Percentiles rank a stretch among this genome's conserved stretches.
phyloP scores from a whole-genome alignment of 148 eudicot genomes.

The Arctostaphylos glauca region DNA sequence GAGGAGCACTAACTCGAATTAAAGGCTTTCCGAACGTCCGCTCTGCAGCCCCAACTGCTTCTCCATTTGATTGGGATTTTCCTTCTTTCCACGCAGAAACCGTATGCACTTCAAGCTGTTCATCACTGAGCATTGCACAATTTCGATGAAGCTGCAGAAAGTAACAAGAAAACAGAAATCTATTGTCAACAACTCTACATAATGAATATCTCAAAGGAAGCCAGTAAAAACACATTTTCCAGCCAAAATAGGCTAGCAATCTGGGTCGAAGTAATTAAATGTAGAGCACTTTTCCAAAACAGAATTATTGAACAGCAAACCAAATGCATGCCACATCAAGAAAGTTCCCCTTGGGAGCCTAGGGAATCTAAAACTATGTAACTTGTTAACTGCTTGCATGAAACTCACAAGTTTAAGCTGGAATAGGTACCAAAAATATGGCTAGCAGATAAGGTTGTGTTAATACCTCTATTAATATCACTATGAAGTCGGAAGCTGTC shows the following conservation, averaged over 20 bases:
- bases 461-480: constrained; percentile 37
- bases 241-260: not conserved
- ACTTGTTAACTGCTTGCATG: not conserved
- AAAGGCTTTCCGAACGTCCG: constrained; percentile 27
- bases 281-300: not conserved
- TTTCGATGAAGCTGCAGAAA: constrained; percentile 40
- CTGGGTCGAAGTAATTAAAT: not conserved
- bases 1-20: constrained; percentile 28
- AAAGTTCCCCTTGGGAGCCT: not conserved
- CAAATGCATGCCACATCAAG: not conserved
- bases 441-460: not conserved
- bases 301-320: not conserved
- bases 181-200: not conserved
- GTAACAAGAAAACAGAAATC: not conserved
- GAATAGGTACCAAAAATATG: not conserved
- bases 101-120: constrained; percentile 28
- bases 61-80: constrained; percentile 31
- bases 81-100: constrained; percentile 42
- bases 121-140: constrained; percentile 23
- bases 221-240: not conserved
- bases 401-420: constrained; percentile 3
- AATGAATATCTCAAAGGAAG: constrained; percentile 3
- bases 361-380: not conserved
- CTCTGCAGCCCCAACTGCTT: constrained; percentile 18
- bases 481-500: constrained; percentile 47